Evolutionary conservation across 2,329 filamentous ascomycete species (phyloP).

Genomic region (Fusarium palustre): DNA sequence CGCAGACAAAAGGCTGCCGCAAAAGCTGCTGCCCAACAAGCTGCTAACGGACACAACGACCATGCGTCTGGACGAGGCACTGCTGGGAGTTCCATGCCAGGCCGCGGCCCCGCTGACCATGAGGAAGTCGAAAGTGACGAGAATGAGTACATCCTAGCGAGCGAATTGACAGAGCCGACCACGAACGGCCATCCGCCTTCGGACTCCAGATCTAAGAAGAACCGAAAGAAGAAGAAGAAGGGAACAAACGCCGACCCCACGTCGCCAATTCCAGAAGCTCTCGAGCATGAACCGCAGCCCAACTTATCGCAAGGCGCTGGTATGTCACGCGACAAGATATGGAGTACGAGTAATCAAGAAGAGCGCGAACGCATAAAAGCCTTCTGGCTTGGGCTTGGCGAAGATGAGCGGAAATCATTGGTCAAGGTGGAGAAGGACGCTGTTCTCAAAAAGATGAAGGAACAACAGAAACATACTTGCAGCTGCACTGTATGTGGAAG

Average conservation of each 20-base stretch:
- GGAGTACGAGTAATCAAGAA: constrained; percentile 94
- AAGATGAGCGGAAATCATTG: constrained; percentile 92
- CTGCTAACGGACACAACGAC: constrained; percentile 57
- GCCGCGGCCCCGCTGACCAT: constrained; percentile 54
- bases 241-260: constrained; percentile 42
- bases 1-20: constrained; percentile 86
- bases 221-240: constrained; percentile 78
- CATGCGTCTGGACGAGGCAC: constrained; percentile 44
- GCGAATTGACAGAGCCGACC: constrained; percentile 46
- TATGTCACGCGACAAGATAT: constrained; percentile 86
- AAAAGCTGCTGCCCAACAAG: constrained; percentile 64
- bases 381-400: constrained; percentile 94
- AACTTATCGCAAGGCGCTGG: constrained; percentile 53
- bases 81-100: constrained; percentile 39
- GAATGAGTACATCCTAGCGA: constrained; percentile 57
- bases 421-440: constrained; percentile 99
- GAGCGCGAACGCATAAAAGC: constrained; percentile 98
- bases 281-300: constrained; percentile 41
- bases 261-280: constrained; percentile 33
- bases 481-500: constrained; percentile 97
- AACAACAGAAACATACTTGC: constrained; percentile 99
- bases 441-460: constrained; percentile 99
- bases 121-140: constrained; percentile 69
- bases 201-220: constrained; percentile 66
- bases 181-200: constrained; percentile 49